A percentile compares a stretch with the other conserved stretches of the same genome.
These are phyloP conservation scores for Aspergillus clavatus DNA, from an alignment of 2,329 filamentous ascomycete species.

Conservation along the genomic window DNA sequence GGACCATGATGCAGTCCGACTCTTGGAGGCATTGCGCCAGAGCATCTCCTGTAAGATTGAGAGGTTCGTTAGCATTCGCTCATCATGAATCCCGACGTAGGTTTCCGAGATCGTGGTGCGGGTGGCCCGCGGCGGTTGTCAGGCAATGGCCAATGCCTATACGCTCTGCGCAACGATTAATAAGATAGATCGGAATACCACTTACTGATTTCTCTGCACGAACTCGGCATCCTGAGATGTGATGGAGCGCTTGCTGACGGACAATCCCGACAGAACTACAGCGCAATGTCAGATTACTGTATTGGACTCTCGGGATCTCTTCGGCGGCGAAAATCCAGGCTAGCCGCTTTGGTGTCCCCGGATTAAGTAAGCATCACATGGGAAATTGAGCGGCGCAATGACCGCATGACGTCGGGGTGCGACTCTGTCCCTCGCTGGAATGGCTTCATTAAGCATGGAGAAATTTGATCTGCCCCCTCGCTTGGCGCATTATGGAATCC, in stretches of 20 bases:
- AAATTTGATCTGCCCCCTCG: not conserved
- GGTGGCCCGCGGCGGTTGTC: too few relatives aligned
- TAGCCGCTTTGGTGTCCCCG: constrained; percentile 14
- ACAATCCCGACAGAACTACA: constrained; percentile 26
- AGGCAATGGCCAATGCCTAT: too few relatives aligned
- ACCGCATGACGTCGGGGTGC: not conserved
- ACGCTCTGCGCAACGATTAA: not conserved
- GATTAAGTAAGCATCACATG: constrained; percentile 34
- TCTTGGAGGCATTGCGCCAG: constrained; percentile 92
- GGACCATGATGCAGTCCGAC: constrained; percentile 91
- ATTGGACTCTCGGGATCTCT: constrained; percentile 40
- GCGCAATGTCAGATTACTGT: constrained; percentile 60
- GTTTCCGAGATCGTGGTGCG: too few relatives aligned
- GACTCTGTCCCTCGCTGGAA: not conserved
- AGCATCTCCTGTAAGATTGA: constrained; percentile 63
- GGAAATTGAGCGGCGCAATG: constrained; percentile 2
- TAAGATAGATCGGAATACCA: constrained; percentile 16
- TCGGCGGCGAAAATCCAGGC: constrained; percentile 13
- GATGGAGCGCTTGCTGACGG: constrained; percentile 4
- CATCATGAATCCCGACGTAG: too few relatives aligned
- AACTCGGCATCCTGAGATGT: constrained; percentile 70
- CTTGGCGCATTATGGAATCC: not conserved
- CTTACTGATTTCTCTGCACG: constrained; percentile 94
- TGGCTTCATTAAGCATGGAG: not conserved
- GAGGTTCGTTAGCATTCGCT: constrained; percentile 19